Conservation (phyloP, 164 flowering plant species). For the Brasenia schreberi region DNA sequence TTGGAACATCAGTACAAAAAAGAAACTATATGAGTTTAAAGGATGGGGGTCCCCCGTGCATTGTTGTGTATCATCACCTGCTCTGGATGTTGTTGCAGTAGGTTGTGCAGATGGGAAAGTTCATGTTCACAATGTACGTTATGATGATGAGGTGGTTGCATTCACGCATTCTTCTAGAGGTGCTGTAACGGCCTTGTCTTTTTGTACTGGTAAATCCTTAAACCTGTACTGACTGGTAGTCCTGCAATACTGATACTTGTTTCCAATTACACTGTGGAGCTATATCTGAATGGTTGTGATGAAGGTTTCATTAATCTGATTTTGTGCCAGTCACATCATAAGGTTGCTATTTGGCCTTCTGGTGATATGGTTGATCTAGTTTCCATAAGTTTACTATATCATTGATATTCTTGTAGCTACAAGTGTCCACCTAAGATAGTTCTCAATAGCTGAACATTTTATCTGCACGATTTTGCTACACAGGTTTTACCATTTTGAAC, state of each 20-base stretch:
- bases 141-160: constrained; percentile 67
- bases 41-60: constrained; percentile 74
- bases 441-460: too few species aligned
- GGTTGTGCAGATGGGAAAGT: constrained; percentile 91
- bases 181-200: constrained; percentile 83
- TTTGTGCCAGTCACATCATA: neutral
- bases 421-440: too few species aligned
- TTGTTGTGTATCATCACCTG: constrained; percentile 89
- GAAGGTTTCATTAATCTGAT: neutral
- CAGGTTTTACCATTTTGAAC: too few species aligned
- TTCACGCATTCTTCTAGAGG: constrained; percentile 79
- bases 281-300: neutral
- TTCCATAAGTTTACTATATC: too few species aligned
- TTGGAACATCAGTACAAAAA: constrained; percentile 87
- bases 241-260: too few species aligned
- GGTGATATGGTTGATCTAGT: too few species aligned
- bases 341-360: too few species aligned
- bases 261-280: neutral
- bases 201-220: constrained; percentile 57
- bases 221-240: neutral
- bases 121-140: constrained; percentile 74
- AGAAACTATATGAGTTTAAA: constrained; percentile 69
- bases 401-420: too few species aligned
- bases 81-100: constrained; percentile 89
- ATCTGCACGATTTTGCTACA: too few species aligned